These are phyloP conservation scores for Diplodia scrobiculata DNA, from an alignment of 2,329 filamentous ascomycete genomes.

Conservation along the genomic window DNA sequence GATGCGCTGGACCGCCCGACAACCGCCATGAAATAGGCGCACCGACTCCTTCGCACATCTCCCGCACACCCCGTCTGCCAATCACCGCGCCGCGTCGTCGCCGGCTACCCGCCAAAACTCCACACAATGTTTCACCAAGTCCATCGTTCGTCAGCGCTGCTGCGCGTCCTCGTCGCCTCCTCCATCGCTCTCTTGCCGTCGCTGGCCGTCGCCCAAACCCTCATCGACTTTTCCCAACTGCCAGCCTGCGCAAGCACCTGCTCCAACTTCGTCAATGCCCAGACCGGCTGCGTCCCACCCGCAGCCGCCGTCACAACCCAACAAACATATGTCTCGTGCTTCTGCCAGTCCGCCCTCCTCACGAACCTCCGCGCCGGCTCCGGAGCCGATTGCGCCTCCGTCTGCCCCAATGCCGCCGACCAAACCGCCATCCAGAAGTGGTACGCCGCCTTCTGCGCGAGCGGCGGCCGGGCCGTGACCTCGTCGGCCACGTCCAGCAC, in stretches of 20 bases:
- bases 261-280: slow-evolving; percentile 53
- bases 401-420: slow-evolving; percentile 58
- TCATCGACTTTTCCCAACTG: slow-evolving; percentile 38
- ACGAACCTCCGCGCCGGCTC: slow-evolving; percentile 53
- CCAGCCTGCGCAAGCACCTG: slow-evolving; percentile 44
- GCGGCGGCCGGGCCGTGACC: slow-evolving; percentile 27
- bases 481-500: slow-evolving; percentile 38
- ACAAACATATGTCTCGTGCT: slow-evolving; percentile 66
- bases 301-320: slow-evolving; percentile 55
- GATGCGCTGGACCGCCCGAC: too few species aligned
- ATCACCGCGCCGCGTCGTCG: neutral
- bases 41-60: slow-evolving; percentile 7
- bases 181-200: neutral
- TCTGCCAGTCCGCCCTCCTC: slow-evolving; percentile 68
- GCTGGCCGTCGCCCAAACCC: slow-evolving; percentile 13
- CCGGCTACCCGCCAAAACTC: slow-evolving; percentile 6
- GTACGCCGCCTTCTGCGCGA: slow-evolving; percentile 67
- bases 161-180: neutral
- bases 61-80: slow-evolving; percentile 6
- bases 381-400: slow-evolving; percentile 60
- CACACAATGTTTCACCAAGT: slow-evolving; percentile 19
- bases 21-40: slow-evolving; percentile 23
- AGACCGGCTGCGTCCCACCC: slow-evolving; percentile 67
- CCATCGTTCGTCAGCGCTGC: slow-evolving; percentile 18
- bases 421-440: slow-evolving; percentile 65